A percentile compares a stretch with the other conserved stretches of the same genome.
phyloP scores from a whole-genome alignment of 768 basidiomycete genomes.

The Plicaturopsis crispa region DNA sequence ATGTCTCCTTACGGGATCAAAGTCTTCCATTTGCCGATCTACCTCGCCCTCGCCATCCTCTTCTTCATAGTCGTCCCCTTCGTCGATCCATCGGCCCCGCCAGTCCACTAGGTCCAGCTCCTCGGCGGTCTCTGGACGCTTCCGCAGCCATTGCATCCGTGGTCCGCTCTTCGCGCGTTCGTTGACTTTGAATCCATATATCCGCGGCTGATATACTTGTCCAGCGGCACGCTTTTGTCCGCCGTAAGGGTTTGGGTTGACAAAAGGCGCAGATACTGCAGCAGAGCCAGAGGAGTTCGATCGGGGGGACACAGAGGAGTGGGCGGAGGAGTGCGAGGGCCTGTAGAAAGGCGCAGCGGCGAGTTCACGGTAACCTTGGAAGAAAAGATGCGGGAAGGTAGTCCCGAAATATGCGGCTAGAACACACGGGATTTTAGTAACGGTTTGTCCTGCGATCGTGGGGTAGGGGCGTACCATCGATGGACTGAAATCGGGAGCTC shows the following conservation, averaged over 20 bases:
- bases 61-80: constrained; percentile 61
- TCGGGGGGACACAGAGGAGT: constrained; percentile 45
- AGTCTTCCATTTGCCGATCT: constrained; percentile 80
- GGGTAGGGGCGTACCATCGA: constrained; percentile 66
- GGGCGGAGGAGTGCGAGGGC: constrained; percentile 44
- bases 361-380: constrained; percentile 96
- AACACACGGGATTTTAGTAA: neutral
- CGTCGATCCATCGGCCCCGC: constrained; percentile 82
- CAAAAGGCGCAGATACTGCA: constrained; percentile 50
- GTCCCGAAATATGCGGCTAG: constrained; percentile 98
- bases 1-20: constrained; percentile 58
- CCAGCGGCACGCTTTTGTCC: constrained; percentile 86
- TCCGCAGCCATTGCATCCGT: constrained; percentile 92
- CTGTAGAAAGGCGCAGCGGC: constrained; percentile 91
- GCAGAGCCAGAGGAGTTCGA: constrained; percentile 41
- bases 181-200: constrained; percentile 97
- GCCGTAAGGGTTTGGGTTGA: constrained; percentile 84
- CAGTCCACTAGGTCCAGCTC: constrained; percentile 88
- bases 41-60: constrained; percentile 34
- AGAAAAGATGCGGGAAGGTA: constrained; percentile 96
- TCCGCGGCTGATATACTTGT: constrained; percentile 82
- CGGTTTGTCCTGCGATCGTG: constrained; percentile 8
- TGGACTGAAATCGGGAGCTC: constrained; percentile 89
- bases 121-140: constrained; percentile 72
- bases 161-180: constrained; percentile 93